Base-by-base conservation (phyloP, 1,139 yeast genomes). In the Trichomonascaceae sp. region DNA sequence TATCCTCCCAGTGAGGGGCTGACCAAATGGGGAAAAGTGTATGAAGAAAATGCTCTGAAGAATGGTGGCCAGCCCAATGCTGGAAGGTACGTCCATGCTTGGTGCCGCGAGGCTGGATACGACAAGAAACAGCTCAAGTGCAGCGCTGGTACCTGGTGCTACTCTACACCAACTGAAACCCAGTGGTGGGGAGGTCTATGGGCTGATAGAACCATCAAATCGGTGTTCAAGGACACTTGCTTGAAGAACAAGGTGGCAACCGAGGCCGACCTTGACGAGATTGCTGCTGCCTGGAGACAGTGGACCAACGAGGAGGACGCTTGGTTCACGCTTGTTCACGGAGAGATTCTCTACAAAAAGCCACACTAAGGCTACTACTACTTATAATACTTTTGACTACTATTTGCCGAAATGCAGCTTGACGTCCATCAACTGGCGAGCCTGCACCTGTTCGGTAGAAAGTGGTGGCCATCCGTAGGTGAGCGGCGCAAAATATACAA, bases 351-450 rank as follows among this genome's bases (percentile, higher is more conserved):
- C 13, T 47, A 46, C 28, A 27, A 25, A 9, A 42, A 45, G 37
- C 38, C 37, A 30, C 8, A 16, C 3, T 25, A 13, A 5, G 13
- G n/a, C 16, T 9, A n/a, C n/a, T n/a, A n/a, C n/a, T n/a, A n/a
- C n/a, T n/a, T n/a, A n/a, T n/a, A n/a, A n/a, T n/a, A n/a, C n/a
- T n/a, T n/a, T 30, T n/a, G 13, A 26, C 11, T 17, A 6, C 43
- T 67, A 80, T 61, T 85, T 85, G 41, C 89, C 74, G 53, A 75
- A 87, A 53, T 87, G 96, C 43, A 89, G 67, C 51, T 74, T 75
- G 48, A 84, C 74, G 47, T 79, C 76, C 54, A 85, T 65, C 79
- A 89, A 77, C 59, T 85, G 77, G 64, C 98, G 76, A 27, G 67
- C 67, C 42, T 60, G 51, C 18, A 87, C 78, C 53, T 81, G 77